phyloP scores from a whole-genome alignment of 2,329 filamentous ascomycete genomes.

The Escovopsis sp. region DNA sequence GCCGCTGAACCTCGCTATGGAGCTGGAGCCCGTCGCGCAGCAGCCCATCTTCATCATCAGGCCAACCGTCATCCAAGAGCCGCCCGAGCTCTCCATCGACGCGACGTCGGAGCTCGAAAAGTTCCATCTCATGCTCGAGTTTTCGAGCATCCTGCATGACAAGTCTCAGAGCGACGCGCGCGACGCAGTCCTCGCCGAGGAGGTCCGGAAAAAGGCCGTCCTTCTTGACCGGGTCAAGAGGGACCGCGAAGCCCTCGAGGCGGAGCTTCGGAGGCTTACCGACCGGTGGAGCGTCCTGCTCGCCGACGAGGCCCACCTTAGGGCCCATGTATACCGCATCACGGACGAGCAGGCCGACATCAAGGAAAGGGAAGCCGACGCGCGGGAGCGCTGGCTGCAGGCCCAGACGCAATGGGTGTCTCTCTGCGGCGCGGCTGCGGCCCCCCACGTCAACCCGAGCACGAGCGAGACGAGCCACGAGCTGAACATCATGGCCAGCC shows the following conservation, averaged over 20 bases:
- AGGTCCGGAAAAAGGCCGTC: neutral
- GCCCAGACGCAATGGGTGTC: neutral
- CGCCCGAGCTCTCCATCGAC: slow-evolving; percentile 1
- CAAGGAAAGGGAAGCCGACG: neutral
- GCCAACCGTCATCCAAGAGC: neutral
- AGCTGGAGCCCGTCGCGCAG: neutral
- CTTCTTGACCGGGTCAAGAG: neutral
- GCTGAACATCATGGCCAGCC: neutral
- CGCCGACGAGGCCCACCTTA: neutral
- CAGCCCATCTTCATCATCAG: slow-evolving; percentile 2
- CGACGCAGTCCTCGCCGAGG: neutral
- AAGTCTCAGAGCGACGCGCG: neutral
- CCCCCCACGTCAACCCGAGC: too few relatives aligned
- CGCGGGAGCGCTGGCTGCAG: neutral
- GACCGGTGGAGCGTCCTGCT: neutral
- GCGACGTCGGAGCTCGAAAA: slow-evolving; percentile 1
- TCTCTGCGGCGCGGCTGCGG: neutral
- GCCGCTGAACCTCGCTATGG: neutral
- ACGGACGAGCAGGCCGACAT: neutral
- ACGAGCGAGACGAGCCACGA: neutral
- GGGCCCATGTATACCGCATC: neutral
- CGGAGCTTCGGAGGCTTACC: neutral
- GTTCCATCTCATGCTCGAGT: neutral
- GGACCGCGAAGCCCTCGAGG: neutral
- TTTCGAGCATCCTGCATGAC: neutral